Evolutionary conservation across 2,329 filamentous ascomycete genomes (phyloP), one percentile per base, ranked within the genome.

Genomic region (Chaetomiaceae sp.): DNA sequence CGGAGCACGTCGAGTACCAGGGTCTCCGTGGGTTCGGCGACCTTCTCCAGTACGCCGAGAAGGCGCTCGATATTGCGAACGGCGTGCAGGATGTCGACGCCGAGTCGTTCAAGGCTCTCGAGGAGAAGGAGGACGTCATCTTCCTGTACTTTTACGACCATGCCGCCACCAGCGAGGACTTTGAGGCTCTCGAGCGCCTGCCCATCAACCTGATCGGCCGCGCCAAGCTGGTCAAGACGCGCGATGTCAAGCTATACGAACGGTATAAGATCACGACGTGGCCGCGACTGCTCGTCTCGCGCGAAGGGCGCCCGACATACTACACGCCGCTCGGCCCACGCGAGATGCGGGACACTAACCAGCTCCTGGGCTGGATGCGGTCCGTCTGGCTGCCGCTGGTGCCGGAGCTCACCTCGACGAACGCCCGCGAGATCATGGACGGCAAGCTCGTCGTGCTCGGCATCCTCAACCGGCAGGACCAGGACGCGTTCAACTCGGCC

Each of bases 71-170:
- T 48, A 78, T 90, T 53, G 84, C 85, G 9, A 77, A 80, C 44
- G 90, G 90, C 39, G 84, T 99, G 25, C 82, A 82, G 54, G 87
- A 97, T 63, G 88, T 99, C 11, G 84, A 91, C 65, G 84, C 85
- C 9, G 80, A 78, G 22, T 76, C 80, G 4, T 91, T 99, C 66
- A 85, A 88, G 68, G 84, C 85, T 57, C 75, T 99, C 64, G 92
- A 99, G 70, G 81, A 94, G 75, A 92, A 88, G 59, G 90, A 97
- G 64, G 91, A 97, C 56, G 94, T 99, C 57, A 87, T 97, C 51
- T 99, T 99, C 70, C 75, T 96, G 61, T 99, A 97, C 75, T 95
- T 97, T 71, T 99, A 96, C 71, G 94, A 99, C 67, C 85, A 95
- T 63, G 94, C 94, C 12, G 96, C 92, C 2, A 95, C 91, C 0